Evolutionary conservation across 305 asterid genomes (phyloP), one percentile per base, ranked within the genome.

Genomic region (Fraxinus platypoda): DNA sequence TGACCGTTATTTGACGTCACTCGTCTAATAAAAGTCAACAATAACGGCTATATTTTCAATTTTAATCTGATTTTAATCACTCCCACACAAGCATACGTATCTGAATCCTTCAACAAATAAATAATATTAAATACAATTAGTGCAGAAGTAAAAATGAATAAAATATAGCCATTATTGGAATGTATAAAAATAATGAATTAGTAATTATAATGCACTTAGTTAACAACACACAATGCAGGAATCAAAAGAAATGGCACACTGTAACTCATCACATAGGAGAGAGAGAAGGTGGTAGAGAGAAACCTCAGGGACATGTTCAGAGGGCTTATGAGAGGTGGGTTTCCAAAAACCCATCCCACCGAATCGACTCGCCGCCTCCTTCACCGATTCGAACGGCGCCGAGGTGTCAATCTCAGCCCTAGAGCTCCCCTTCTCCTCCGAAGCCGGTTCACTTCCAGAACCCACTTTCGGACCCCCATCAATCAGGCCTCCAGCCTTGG

Each of bases 271-370:
- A 15, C 73, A 79, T 1, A 6, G 0, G 23, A 3, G 62, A 26
- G 80, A 77, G 66, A 81, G 37, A 93, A 33, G 35, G 54, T 9
- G 17, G 15, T 8, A 1, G 62, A 31, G 80, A 77, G 66, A 81
- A 31, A 93, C 93, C 94, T 88, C 49, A 38, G 86, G 74, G 9
- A 81, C 76, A 71, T 59, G 73, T 9, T 83, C 76, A 57, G 84
- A 49, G 75, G 90, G 86, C 83, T 85, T 87, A 11, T 68, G 88
- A 15, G 93, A 84, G 84, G 74, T 21, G 89, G 99, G 96, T 84
- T 85, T 93, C 99, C 99, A 95, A 87, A 93, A 93, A 19, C 95
- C 99, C 87, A 94, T 93, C 6, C 98, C 99, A 17, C 99, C 99
- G 74, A 95, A 95, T n/a, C 91, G 90, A 75, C 33, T 88, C 6